Evolutionary conservation across 1,284 basidiomycete genomes (phyloP).

Genomic region (Vanrija humicola): DNA sequence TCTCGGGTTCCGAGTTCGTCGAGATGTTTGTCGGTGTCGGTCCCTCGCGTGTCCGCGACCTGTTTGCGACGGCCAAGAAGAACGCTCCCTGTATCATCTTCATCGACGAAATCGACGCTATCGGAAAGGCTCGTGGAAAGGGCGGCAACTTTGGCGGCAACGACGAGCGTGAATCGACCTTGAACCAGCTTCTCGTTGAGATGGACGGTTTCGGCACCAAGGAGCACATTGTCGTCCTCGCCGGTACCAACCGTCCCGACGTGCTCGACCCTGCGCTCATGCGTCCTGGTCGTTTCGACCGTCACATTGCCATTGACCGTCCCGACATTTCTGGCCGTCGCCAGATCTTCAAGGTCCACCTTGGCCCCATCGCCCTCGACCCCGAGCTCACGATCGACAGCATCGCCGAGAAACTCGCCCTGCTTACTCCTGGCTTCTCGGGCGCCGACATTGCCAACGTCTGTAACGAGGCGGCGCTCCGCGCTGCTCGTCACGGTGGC

Average conservation of each 20-base stretch:
- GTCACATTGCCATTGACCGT: conserved; percentile 92
- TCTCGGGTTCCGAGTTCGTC: conserved; percentile 98
- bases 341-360: conserved; percentile 92
- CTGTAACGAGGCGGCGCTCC: conserved; percentile 94
- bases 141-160: conserved; percentile 87
- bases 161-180: conserved; percentile 95
- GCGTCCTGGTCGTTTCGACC: conserved; percentile 96
- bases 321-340: conserved; percentile 91
- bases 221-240: conserved; percentile 93
- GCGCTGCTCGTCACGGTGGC: conserved; percentile 80
- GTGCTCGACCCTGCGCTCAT: conserved; percentile 92
- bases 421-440: conserved; percentile 95
- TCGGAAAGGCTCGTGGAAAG: conserved; percentile 91
- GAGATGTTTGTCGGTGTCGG: conserved; percentile 99
- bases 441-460: conserved; percentile 99
- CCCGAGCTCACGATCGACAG: conserved; percentile 58
- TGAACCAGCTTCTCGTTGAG: conserved; percentile 97
- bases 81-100: conserved; percentile 98
- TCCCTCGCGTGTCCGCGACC: conserved; percentile 92
- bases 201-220: conserved; percentile 98
- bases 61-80: conserved; percentile 97
- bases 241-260: conserved; percentile 94
- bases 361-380: conserved; percentile 74
- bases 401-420: conserved; percentile 86
- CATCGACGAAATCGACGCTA: conserved; percentile 96